phyloP scores from a whole-genome alignment of 148 eudicot species.

The Rhododendron kiyosumense region DNA sequence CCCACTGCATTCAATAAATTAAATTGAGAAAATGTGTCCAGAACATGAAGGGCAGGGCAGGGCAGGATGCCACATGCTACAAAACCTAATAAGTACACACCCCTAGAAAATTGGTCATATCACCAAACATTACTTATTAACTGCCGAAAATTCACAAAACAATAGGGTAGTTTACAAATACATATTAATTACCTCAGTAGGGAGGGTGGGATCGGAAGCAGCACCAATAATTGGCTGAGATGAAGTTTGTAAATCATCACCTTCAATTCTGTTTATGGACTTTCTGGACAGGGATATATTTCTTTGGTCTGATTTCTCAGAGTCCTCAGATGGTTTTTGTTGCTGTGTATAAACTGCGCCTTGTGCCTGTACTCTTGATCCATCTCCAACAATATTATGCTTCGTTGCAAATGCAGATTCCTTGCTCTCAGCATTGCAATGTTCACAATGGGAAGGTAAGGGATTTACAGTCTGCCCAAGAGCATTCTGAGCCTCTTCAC shows the following conservation, averaged over 20 bases:
- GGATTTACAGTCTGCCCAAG: slow-evolving; percentile 34
- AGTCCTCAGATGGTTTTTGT: slow-evolving; percentile 34
- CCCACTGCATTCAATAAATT: slow-evolving; percentile 64
- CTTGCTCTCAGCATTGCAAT: slow-evolving; percentile 34
- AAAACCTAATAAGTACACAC: background rate
- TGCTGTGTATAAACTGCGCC: slow-evolving; percentile 21
- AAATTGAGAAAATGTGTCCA: background rate
- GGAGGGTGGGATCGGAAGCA: slow-evolving; percentile 56
- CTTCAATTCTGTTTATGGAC: slow-evolving; percentile 24
- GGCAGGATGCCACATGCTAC: slow-evolving; percentile 5
- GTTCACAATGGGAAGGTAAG: slow-evolving; percentile 35
- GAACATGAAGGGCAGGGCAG: background rate
- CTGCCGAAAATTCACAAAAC: background rate
- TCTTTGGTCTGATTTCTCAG: slow-evolving; percentile 24
- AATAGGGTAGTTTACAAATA: background rate
- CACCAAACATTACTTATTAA: background rate
- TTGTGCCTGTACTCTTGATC: slow-evolving; percentile 33
- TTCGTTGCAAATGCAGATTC: slow-evolving; percentile 26
- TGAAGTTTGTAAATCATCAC: slow-evolving; percentile 25
- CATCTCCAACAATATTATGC: slow-evolving; percentile 28
- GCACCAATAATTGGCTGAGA: slow-evolving; percentile 35
- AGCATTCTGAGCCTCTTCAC: slow-evolving; percentile 23
- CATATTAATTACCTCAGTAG: slow-evolving; percentile 55
- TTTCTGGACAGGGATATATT: slow-evolving; percentile 16
- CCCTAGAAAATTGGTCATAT: background rate